A percentile compares a stretch with the other conserved stretches of the same genome.
These are phyloP conservation scores for Dothistroma pini DNA, from an alignment of 2,329 filamentous ascomycete species.

Conservation along the genomic window DNA sequence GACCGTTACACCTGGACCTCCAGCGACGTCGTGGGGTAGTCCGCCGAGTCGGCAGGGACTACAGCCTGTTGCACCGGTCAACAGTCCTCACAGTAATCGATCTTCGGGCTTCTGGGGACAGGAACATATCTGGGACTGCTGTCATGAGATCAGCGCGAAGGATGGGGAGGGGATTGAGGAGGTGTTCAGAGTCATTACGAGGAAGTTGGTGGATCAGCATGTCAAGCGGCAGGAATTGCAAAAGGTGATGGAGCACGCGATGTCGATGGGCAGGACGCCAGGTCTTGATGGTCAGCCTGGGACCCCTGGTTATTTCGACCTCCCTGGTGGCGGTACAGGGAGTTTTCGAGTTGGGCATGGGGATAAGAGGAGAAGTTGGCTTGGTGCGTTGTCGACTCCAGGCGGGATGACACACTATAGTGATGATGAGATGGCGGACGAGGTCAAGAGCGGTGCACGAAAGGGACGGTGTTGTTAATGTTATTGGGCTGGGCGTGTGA, in stretches of 20 bases:
- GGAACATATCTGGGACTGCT: slow-evolving; percentile 93
- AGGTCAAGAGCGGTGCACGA: slow-evolving; percentile 23
- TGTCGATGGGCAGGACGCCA: slow-evolving; percentile 41
- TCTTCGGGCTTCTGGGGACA: slow-evolving; percentile 76
- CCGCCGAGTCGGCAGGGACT: slow-evolving; percentile 36
- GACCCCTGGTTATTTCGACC: slow-evolving; percentile 48
- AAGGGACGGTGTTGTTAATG: slow-evolving; percentile 30
- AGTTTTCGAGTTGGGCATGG: slow-evolving; percentile 58
- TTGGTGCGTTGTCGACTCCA: slow-evolving; percentile 55
- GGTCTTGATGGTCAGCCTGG: slow-evolving; percentile 34
- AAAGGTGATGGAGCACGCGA: slow-evolving; percentile 41
- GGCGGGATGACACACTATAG: slow-evolving; percentile 30
- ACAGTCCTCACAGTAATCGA: slow-evolving; percentile 46
- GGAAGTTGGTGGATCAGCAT: slow-evolving; percentile 75
- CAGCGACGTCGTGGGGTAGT: slow-evolving; percentile 10
- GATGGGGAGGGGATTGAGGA: slow-evolving; percentile 95
- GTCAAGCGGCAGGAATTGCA: slow-evolving; percentile 54
- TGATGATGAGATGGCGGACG: slow-evolving; percentile 26
- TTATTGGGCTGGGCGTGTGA: background rate
- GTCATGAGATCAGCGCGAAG: slow-evolving; percentile 93
- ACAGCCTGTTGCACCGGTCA: slow-evolving; percentile 39
- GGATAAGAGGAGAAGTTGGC: slow-evolving; percentile 64
- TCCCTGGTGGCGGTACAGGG: slow-evolving; percentile 46
- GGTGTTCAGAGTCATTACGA: slow-evolving; percentile 84
- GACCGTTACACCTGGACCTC: slow-evolving; percentile 14